Percentiles rank a stretch among this genome's conserved stretches.
phyloP scores from a whole-genome alignment of 129 eudicot species.

The Centaurea solstitialis region DNA sequence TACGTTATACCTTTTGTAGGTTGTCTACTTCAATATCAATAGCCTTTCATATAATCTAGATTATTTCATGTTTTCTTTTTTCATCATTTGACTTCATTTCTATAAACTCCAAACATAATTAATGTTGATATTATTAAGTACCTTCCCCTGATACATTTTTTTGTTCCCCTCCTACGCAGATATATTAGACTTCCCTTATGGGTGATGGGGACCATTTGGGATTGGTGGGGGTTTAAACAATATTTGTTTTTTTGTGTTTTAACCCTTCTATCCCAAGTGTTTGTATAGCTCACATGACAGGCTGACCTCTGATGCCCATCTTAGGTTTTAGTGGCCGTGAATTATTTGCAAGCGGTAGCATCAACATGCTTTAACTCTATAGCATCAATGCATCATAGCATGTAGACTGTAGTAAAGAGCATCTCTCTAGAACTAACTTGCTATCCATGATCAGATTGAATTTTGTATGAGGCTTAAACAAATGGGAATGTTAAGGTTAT shows the following conservation, averaged over 20 bases:
- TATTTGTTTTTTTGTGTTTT: neutral
- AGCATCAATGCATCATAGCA: neutral
- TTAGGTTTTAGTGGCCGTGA: neutral
- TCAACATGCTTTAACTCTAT: neutral
- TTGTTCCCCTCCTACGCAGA: neutral
- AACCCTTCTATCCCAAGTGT: neutral
- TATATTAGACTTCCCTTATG: neutral
- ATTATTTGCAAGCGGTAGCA: neutral
- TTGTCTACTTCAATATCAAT: neutral
- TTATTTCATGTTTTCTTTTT: neutral
- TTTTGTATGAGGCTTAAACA: neutral
- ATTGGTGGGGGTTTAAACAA: neutral
- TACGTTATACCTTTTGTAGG: neutral
- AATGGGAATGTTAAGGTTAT: neutral
- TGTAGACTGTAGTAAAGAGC: no score
- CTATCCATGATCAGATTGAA: neutral
- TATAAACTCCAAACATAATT: neutral
- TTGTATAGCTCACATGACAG: neutral
- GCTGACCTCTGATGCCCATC: neutral
- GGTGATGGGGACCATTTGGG: neutral
- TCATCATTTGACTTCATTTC: neutral
- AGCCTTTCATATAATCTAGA: neutral
- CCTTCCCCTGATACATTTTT: neutral
- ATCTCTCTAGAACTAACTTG: no score
- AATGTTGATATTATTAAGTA: neutral